A percentile compares a stretch with the other conserved stretches of the same genome.
Conservation (phyloP, 805 yeast genomes). For the Saturnispora sekii region DNA sequence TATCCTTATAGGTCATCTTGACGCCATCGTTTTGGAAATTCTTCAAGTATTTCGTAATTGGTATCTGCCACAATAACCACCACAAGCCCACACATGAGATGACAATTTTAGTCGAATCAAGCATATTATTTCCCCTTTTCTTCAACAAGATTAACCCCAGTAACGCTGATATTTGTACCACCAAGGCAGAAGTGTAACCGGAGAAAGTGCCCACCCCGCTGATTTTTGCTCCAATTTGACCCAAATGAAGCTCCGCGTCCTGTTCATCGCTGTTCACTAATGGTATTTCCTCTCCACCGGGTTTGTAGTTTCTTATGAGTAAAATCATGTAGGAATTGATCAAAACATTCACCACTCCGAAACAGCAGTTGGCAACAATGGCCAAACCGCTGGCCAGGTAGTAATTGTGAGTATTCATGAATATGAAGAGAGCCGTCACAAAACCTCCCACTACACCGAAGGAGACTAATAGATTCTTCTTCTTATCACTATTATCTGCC, state of each 20-base stretch:
- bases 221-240: conserved; percentile 38
- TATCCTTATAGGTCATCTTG: not conserved
- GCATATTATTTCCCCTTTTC: conserved; percentile 13
- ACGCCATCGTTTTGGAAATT: conserved; percentile 1
- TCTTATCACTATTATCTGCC: conserved; percentile 52
- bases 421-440: conserved; percentile 37
- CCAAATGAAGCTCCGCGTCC: conserved; percentile 14
- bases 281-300: not conserved
- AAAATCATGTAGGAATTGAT: conserved; percentile 67
- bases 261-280: not conserved
- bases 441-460: conserved; percentile 55
- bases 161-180: conserved; percentile 57
- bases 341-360: conserved; percentile 72
- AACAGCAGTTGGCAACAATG: conserved; percentile 55
- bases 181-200: conserved; percentile 60
- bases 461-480: conserved; percentile 43
- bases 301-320: conserved; percentile 36
- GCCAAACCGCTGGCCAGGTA: conserved; percentile 45
- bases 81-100: conserved; percentile 59
- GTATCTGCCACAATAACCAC: conserved; percentile 70
- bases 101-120: conserved; percentile 45
- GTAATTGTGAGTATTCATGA: conserved; percentile 32
- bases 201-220: conserved; percentile 64
- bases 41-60: conserved; percentile 39
- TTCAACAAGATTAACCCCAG: conserved; percentile 24